Evolutionary conservation across 2,329 filamentous ascomycete species (phyloP), one percentile per base, ranked within the genome.

Genomic region (Fusarium xyrophilum): DNA sequence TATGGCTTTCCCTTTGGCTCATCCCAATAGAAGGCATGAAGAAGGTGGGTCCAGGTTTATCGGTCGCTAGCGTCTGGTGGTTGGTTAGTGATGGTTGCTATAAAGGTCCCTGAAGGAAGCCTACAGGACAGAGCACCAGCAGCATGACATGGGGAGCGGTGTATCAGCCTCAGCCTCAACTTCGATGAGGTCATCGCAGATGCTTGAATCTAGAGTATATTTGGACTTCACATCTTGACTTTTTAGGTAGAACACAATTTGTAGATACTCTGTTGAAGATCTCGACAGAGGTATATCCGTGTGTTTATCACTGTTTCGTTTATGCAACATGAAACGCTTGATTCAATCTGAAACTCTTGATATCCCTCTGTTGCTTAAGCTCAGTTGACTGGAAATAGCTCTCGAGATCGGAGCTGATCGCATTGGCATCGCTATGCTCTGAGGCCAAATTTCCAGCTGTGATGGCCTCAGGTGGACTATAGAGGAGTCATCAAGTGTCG

Each of bases 131-230:
- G 36, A 19, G 28, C 38, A 46, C 46, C 51, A 46, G 38, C 21
- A 44, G n/a, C 36, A 43, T 53, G 50, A 15, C 30, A 50, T 54
- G 44, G 27, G 15, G 42, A 40, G 62, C 62, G 66, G 66, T 67
- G 63, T 55, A 67, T 65, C 40, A 63, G 54, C 46, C 43, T 64
- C 40, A 63, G 54, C 44, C 44, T 47, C 60, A 65, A 48, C 42
- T 44, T 64, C 35, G 56, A 73, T 73, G 71, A 73, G 71, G 71
- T 70, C 71, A 73, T 73, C 33, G 51, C 35, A 32, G 58, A 61
- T 52, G 46, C 33, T 62, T 55, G 28, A 32, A 32, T 42, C 19
- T 15, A 17, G 17, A 64, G 56, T 43, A 58, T 71, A 69, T 67
- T 71, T 60, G 12, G 25, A 71, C 68, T 38, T 59, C 58, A 33